Conservation (phyloP, 495 filamentous ascomycete species). For the Neurospora sp. region DNA sequence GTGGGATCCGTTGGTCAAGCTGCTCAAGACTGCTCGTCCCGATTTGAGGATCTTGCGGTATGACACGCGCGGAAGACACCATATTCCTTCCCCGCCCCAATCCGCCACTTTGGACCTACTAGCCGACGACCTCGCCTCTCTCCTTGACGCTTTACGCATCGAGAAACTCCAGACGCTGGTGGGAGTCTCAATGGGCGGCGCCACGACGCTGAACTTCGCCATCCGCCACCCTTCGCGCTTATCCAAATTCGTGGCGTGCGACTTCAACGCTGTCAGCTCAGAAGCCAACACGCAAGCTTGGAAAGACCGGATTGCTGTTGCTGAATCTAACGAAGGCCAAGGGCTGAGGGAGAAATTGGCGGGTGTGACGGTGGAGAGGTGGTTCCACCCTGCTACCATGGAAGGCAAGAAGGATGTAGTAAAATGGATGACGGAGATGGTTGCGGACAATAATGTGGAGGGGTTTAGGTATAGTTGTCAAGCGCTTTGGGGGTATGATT, state of each 20-base stretch:
- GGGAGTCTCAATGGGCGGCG: constrained; percentile 70
- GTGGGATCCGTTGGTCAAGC: constrained; percentile 62
- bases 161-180: constrained; percentile 49
- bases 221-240: constrained; percentile 52
- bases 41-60: constrained; percentile 64
- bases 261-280: constrained; percentile 60
- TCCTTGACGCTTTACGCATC: constrained; percentile 52
- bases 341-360: constrained; percentile 36
- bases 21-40: constrained; percentile 45
- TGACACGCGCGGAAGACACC: constrained; percentile 53
- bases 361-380: constrained; percentile 55
- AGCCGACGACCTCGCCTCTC: constrained; percentile 48
- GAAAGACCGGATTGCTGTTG: constrained; percentile 63
- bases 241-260: constrained; percentile 57
- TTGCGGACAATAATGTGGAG: constrained; percentile 51
- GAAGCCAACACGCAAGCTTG: constrained; percentile 63
- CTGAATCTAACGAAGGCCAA: constrained; percentile 47
- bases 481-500: constrained; percentile 67
- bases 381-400: constrained; percentile 56
- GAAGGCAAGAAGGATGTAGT: constrained; percentile 39
- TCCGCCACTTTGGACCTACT: constrained; percentile 51
- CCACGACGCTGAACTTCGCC: constrained; percentile 59
- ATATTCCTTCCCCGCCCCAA: constrained; percentile 32
- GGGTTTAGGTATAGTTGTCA: constrained; percentile 51
- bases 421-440: constrained; percentile 40